Evolutionary conservation across 371 early-diverging fungal species (phyloP), one percentile per base, ranked within the genome.

Genomic region (Zopfochytrium polystomum): DNA sequence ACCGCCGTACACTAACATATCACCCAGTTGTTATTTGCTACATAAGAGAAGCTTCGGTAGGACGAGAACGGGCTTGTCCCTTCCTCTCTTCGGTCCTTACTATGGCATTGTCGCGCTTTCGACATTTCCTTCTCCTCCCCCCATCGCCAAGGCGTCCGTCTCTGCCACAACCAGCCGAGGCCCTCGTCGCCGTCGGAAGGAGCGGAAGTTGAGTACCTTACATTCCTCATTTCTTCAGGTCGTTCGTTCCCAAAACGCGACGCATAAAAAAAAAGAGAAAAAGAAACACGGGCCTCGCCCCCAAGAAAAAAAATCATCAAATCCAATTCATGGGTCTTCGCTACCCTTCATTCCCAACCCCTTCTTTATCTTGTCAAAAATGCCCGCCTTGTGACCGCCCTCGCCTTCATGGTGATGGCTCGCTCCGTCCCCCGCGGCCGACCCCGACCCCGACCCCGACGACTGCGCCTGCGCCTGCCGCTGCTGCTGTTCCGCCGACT

Each of bases 291-390:
- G 31, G 29, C 6, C 62, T 60, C 6, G n/a, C 15, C 43, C 15
- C 23, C 22, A 56, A 48, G 34, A 48, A 56, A 6, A n/a, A 47
- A 47, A 23, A 11, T 47, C 20, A 13, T 20, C 26, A 13, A 23
- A 47, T 13, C 26, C 11, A 23, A 11, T 13, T 47, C 23, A 20
- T 9, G 26, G 6, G n/a, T 51, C 51, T 34, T 31, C 42, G 13
- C 46, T 25, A 7, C 46, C 52, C 18, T 38, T 30, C 58, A 58
- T 58, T 46, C 65, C 65, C 7, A 64, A 31, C 3, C 65, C 65
- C 25, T 53, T 53, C 34, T 58, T 64, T 20, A 64, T 58, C 38
- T 58, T 52, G 30, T 48, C 48, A 27, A 64, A 45, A 26, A 64
- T 52, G n/a, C 29, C 27, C n/a, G n/a, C n/a, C n/a, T n/a, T n/a